Evolutionary conservation across 1,284 basidiomycete genomes (phyloP).

Genomic region (Earliella scabrosa): DNA sequence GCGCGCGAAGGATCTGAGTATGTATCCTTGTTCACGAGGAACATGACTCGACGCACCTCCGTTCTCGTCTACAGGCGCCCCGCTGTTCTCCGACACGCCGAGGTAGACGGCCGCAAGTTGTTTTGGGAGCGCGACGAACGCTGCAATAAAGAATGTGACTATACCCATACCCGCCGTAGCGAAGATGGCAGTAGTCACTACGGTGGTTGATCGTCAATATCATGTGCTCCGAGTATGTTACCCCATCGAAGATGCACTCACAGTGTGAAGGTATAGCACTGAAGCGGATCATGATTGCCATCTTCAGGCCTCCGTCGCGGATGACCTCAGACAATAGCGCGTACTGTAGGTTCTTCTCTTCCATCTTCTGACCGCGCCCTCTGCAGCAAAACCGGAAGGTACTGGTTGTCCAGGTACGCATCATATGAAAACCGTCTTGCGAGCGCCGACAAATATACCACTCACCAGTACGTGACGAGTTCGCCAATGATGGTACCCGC

Average conservation of each 20-base stretch:
- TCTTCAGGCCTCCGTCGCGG: conserved; percentile 77
- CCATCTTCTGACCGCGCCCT: conserved; percentile 70
- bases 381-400: conserved; percentile 69
- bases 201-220: no score
- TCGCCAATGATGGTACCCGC: conserved; percentile 71
- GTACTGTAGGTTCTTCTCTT: conserved; percentile 72
- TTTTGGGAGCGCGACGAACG: conserved; percentile 78
- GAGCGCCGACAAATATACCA: not conserved
- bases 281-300: conserved; percentile 72
- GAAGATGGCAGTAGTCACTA: conserved; percentile 75
- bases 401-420: conserved; percentile 38
- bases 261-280: conserved; percentile 81
- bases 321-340: conserved; percentile 79
- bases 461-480: conserved; percentile 69
- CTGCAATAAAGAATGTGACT: conserved; percentile 69
- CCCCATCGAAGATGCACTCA: conserved; percentile 37
- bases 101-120: conserved; percentile 77
- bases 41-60: not conserved
- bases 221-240: no score
- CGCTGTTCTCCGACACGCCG: conserved; percentile 56
- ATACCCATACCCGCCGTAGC: conserved; percentile 80
- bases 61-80: conserved; percentile 16
- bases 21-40: no score
- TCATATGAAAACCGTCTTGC: no score
- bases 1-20: not conserved